phyloP scores from a whole-genome alignment of 257 asterid genomes.

The Rhazya stricta region DNA sequence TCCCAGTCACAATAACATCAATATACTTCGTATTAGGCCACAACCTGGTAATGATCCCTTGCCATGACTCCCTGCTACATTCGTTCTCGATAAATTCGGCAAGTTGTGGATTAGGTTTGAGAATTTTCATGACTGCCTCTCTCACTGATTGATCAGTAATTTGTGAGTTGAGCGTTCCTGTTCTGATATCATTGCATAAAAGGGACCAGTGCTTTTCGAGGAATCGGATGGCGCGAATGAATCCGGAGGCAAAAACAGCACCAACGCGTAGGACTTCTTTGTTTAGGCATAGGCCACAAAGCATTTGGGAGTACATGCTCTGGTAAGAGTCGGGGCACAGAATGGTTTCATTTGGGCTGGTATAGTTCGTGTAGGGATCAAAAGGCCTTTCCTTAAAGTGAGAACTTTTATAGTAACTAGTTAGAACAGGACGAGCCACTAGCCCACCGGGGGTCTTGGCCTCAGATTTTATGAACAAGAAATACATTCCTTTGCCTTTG shows the following conservation, averaged over 20 bases:
- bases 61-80: constrained; percentile 57
- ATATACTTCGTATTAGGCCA: constrained; percentile 91
- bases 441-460: constrained; percentile 75
- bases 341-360: constrained; percentile 82
- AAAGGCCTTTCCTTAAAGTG: constrained; percentile 68
- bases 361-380: constrained; percentile 92
- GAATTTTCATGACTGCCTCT: constrained; percentile 46
- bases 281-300: constrained; percentile 67
- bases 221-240: constrained; percentile 78
- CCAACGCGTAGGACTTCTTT: constrained; percentile 81
- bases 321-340: constrained; percentile 84
- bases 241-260: constrained; percentile 92
- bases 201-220: constrained; percentile 69
- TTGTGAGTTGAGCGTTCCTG: constrained; percentile 50
- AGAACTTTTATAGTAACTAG: constrained; percentile 77
- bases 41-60: constrained; percentile 68
- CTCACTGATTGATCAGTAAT: constrained; percentile 52
- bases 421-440: constrained; percentile 76
- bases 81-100: constrained; percentile 60
- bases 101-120: constrained; percentile 55
- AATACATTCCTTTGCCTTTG: constrained; percentile 88
- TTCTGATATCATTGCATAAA: constrained; percentile 57
- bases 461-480: constrained; percentile 73
- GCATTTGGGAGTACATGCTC: constrained; percentile 94
- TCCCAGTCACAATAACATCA: constrained; percentile 88